A percentile compares a stretch with the other conserved stretches of the same genome.
Evolutionary conservation across 208 protist species (phyloP).

Genomic region (Tetramitus jugosus): DNA sequence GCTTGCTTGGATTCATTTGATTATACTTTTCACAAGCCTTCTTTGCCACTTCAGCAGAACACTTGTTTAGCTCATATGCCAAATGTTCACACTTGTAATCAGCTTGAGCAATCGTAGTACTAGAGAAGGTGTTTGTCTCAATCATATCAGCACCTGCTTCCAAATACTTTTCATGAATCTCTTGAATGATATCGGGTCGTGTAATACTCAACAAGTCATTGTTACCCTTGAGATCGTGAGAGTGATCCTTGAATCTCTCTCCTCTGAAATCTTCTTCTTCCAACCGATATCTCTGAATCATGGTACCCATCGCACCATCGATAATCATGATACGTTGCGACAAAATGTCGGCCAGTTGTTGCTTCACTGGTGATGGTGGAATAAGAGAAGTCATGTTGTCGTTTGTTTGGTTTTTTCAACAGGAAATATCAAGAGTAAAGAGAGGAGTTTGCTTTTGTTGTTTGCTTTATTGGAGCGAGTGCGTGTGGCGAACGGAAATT

Average conservation of each 20-base stretch:
- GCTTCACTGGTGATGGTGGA: no score
- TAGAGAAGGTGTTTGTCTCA: constrained; percentile 94
- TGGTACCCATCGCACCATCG: constrained; percentile 90
- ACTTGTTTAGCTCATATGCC: constrained; percentile 68
- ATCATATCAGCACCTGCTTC: constrained; percentile 84
- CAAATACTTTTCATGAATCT: constrained; percentile 79
- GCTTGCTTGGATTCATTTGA: constrained; percentile 40
- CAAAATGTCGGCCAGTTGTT: constrained; percentile 42
- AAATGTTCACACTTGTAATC: constrained; percentile 83
- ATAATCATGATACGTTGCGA: constrained; percentile 64
- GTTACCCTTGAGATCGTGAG: constrained; percentile 85
- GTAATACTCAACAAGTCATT: constrained; percentile 89
- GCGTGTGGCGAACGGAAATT: no score
- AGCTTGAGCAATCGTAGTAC: constrained; percentile 73
- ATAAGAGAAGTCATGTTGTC: no score
- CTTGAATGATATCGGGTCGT: constrained; percentile 71
- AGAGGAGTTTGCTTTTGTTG: no score
- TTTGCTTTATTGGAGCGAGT: no score
- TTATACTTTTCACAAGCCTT: constrained; percentile 46
- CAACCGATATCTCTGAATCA: constrained; percentile 79
- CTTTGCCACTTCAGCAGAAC: constrained; percentile 55
- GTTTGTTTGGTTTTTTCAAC: no score
- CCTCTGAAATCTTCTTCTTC: constrained; percentile 62
- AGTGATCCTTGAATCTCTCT: constrained; percentile 70
- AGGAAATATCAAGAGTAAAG: no score